Base-by-base conservation (phyloP, 208 protist genomes). In the Leishmania amazonensis region DNA sequence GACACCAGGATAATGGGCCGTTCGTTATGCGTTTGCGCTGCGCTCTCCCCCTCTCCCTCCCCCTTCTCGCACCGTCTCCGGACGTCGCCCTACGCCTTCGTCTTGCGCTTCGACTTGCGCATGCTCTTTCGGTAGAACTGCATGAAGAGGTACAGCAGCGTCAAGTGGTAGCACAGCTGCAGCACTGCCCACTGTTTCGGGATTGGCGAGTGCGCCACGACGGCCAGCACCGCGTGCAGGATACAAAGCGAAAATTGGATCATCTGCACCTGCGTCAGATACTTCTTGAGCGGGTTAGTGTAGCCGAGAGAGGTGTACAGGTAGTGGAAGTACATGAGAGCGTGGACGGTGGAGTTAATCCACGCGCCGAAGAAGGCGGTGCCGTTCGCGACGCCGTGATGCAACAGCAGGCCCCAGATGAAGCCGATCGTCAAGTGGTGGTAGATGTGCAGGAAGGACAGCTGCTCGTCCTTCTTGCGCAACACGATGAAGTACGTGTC, bases 281-380 rank as follows among this genome's bases (percentile, higher is more conserved):
- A 90, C 81, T 87, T 90, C 84, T 97, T 97, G 42, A 97, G 83
- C 17, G 95, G 95, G 89, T 98, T 98, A 19, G 68, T 85, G 87
- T 91, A 93, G 72, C 96, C 96, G 5, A 97, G 86, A 40, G 93
- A 92, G 70, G 92, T 96, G 83, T 90, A 96, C 8, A 97, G 79
- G 83, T 98, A 98, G 89, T 98, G 94, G 73, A 91, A 92, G 88
- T 98, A 99, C 96, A 98, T 98, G 24, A 98, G 85, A 45, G 91
- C 88, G 85, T 98, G 95, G n/a, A 97, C 91, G 57, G 87, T 42
- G 35, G 92, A 94, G 93, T 98, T 98, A 82, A 97, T 96, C 89
- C 94, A 97, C 47, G 92, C 92, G 2, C 94, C 95, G 75, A 95
- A 97, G 83, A 95, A 95, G 38, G 94, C 95, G 0, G 94, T 96